A percentile compares a stretch with the other conserved stretches of the same genome.
Conservation (phyloP, 2,329 filamentous ascomycete genomes). For the Aspergillus transmontanensis region DNA sequence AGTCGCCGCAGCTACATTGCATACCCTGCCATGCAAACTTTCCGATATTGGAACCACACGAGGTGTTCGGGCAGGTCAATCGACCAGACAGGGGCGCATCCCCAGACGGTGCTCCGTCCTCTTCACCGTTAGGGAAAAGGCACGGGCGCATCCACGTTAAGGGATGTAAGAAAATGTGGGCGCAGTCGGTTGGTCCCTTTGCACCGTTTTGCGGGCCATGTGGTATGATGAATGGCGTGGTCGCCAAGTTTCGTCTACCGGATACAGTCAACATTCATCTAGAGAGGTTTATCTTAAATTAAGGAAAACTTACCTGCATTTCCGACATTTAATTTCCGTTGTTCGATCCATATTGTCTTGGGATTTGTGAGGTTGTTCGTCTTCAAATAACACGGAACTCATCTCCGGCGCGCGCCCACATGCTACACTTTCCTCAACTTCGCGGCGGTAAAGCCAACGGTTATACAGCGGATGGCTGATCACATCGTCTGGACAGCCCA, state of each 20-base stretch:
- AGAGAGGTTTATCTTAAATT: neutral
- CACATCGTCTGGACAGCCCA: slow-evolving; percentile 74
- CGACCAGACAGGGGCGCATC: slow-evolving; percentile 81
- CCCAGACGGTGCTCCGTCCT: slow-evolving; percentile 47
- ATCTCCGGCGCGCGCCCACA: slow-evolving; percentile 77
- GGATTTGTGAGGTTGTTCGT: slow-evolving; percentile 45
- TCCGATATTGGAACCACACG: slow-evolving; percentile 81
- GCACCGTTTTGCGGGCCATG: slow-evolving; percentile 52
- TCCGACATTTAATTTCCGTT: slow-evolving; percentile 80
- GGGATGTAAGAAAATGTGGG: slow-evolving; percentile 88
- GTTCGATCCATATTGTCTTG: slow-evolving; percentile 25
- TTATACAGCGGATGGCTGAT: slow-evolving; percentile 77
- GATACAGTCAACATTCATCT: slow-evolving; percentile 9
- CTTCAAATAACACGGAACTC: slow-evolving; percentile 73
- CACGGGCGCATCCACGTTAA: slow-evolving; percentile 91
- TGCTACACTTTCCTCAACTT: slow-evolving; percentile 68
- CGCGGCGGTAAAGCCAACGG: slow-evolving; percentile 70
- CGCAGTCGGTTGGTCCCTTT: slow-evolving; percentile 56
- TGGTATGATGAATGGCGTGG: slow-evolving; percentile 66
- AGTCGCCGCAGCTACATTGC: slow-evolving; percentile 85
- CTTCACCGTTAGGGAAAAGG: slow-evolving; percentile 52
- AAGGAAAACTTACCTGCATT: slow-evolving; percentile 69
- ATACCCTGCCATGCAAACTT: slow-evolving; percentile 97
- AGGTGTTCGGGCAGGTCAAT: slow-evolving; percentile 75
- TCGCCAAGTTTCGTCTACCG: slow-evolving; percentile 61